Percentiles rank a stretch among this genome's conserved stretches.
Evolutionary conservation across 2,329 filamentous ascomycete species (phyloP).

Genomic region (Ceratocystis variospora): DNA sequence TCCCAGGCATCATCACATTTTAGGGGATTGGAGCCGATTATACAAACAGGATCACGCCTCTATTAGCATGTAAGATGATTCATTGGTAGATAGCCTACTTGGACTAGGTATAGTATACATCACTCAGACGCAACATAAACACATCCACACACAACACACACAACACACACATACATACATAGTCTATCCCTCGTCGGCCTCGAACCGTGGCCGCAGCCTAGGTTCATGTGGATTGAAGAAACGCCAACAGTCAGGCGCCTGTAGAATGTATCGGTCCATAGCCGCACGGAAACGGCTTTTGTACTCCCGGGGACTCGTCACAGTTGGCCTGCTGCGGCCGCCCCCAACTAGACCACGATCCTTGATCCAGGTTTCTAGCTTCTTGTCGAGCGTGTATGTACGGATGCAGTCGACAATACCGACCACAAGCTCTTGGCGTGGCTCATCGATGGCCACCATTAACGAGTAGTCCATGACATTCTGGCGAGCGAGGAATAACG

Average conservation of each 20-base stretch:
- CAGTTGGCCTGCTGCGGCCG: conserved; percentile 73
- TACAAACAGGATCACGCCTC: background rate
- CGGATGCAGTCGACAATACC: conserved; percentile 98
- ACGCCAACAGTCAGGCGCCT: conserved; percentile 65
- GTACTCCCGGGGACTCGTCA: conserved; percentile 95
- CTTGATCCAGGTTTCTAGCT: conserved; percentile 99
- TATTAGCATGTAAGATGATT: background rate
- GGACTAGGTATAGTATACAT: no score
- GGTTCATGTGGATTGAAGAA: conserved; percentile 31
- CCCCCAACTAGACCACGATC: conserved; percentile 72
- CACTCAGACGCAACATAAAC: no score
- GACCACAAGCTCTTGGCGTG: conserved; percentile 78
- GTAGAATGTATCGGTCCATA: conserved; percentile 78
- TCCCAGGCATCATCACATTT: no score
- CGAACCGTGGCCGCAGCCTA: conserved; percentile 5
- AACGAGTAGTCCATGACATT: conserved; percentile 99
- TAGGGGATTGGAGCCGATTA: no score
- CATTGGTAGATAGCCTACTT: no score
- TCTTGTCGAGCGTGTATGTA: conserved; percentile 99
- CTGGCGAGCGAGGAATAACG: conserved; percentile 81
- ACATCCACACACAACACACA: no score
- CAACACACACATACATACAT: background rate
- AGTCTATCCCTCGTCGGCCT: background rate
- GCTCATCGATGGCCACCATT: conserved; percentile 95
- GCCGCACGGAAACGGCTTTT: conserved; percentile 90